Base-by-base conservation (phyloP, 192 early-diverging fungal genomes). In the Coemansia sp. region DNA sequence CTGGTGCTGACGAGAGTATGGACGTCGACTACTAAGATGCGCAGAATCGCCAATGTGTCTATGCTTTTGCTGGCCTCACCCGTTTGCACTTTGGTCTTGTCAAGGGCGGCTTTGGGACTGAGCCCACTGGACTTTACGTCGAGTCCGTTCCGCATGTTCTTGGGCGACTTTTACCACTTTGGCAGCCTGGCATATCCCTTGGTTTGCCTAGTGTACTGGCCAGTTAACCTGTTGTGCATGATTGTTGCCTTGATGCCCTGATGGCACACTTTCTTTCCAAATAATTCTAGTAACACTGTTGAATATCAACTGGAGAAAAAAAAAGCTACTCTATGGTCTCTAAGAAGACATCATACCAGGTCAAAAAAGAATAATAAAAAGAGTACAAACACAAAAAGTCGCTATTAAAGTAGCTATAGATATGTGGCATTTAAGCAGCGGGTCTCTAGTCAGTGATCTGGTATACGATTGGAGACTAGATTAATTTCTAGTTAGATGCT, bases 141-240 rank as follows among this genome's bases (percentile, higher is more conserved):
- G 38, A 86, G 62, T 66, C 87, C 66, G 55, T 91, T 74, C 76
- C 72, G 64, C 70, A 68, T 81, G 73, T 88, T 61, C 69, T 69
- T 92, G 58, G 72, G 70, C 16, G 91, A 90, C 68, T 90, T 90
- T 81, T 80, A 90, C 65, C 79, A 89, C 24, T 80, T 90, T 61
- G 85, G 85, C 43, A 88, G 82, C 22, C 87, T 89, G 85, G 73
- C 90, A 0, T 80, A 92, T 10, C 87, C 89, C 2, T 86, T 88
- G 68, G 63, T 90, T 29, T 90, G 89, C 72, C 86, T 87, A n/a
- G 76, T 89, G 1, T 92, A 91, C 75, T 93, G 92, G 91, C 92
- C 92, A 6, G 77, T 84, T 16, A 84, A 84, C 47, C 64, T 84
- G 27, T 33, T 84, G 44, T 71, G 81, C 52, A 84, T 84, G 76